Evolutionary conservation across 1,284 basidiomycete species (phyloP).

Genomic region (Waitea zeae): DNA sequence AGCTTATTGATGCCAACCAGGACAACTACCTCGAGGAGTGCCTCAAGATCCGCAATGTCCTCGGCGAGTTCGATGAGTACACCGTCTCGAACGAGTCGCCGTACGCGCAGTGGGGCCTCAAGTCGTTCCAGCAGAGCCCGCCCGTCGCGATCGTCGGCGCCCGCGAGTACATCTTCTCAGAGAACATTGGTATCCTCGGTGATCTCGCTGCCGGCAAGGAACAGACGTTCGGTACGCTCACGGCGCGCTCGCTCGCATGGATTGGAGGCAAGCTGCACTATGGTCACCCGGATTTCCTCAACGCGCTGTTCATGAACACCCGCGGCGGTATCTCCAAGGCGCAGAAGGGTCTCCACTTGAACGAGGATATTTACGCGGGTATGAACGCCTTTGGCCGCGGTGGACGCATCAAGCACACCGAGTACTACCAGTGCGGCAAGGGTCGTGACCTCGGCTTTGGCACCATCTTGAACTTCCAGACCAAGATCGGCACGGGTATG

Average conservation of each 20-base stretch:
- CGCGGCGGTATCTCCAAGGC: constrained; percentile 98
- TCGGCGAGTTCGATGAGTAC: constrained; percentile 96
- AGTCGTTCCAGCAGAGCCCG: constrained; percentile 67
- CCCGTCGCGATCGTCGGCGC: constrained; percentile 98
- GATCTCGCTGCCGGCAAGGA: constrained; percentile 98
- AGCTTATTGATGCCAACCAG: constrained; percentile 99
- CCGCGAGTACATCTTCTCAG: constrained; percentile 99
- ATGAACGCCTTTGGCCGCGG: constrained; percentile 98
- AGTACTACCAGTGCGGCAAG: constrained; percentile 98
- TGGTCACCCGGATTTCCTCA: constrained; percentile 97
- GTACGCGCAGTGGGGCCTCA: constrained; percentile 77
- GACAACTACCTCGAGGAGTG: constrained; percentile 99
- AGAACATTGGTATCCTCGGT: constrained; percentile 98
- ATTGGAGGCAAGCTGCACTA: constrained; percentile 99
- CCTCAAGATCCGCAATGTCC: constrained; percentile 96
- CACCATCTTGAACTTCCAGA: constrained; percentile 98
- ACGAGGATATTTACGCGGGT: constrained; percentile 99
- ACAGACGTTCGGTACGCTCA: constrained; percentile 97
- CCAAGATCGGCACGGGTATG: constrained; percentile 99
- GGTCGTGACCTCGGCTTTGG: constrained; percentile 98
- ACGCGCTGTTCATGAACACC: constrained; percentile 95
- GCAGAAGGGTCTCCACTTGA: constrained; percentile 94
- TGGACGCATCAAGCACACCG: constrained; percentile 96
- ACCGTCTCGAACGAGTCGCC: constrained; percentile 76
- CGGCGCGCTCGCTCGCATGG: constrained; percentile 89